Percentiles rank a stretch among this genome's conserved stretches.
These are phyloP conservation scores for Fusarium poae DNA, from an alignment of 2,329 filamentous ascomycete species.

Conservation along the genomic window DNA sequence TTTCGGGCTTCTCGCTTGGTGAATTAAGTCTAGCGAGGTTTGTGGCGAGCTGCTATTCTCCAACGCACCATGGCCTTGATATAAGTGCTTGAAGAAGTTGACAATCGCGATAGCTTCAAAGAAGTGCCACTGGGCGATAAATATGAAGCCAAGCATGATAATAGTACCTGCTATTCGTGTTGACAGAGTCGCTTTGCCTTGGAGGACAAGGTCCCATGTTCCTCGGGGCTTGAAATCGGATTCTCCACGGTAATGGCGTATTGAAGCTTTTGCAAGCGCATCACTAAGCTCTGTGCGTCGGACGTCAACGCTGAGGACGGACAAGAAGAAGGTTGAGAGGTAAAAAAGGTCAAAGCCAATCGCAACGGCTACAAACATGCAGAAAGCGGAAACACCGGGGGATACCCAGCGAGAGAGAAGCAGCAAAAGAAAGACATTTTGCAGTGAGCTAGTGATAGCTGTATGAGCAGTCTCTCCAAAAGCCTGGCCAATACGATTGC, in stretches of 20 bases:
- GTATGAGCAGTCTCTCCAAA: constrained; percentile 79
- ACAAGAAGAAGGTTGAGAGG: constrained; percentile 82
- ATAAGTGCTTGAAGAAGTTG: constrained; percentile 47
- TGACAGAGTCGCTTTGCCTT: constrained; percentile 75
- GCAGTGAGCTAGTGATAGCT: constrained; percentile 74
- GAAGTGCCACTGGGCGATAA: constrained; percentile 83
- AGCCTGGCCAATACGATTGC: constrained; percentile 77
- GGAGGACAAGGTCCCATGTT: constrained; percentile 72
- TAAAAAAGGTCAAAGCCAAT: constrained; percentile 83
- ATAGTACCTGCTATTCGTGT: constrained; percentile 81
- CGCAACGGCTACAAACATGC: constrained; percentile 80
- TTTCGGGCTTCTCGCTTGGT: constrained; percentile 80
- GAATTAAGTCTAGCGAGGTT: constrained; percentile 67
- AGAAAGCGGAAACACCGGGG: constrained; percentile 79
- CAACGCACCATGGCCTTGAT: constrained; percentile 28
- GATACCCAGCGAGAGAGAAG: constrained; percentile 75
- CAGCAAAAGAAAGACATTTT: constrained; percentile 77
- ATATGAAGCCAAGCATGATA: constrained; percentile 78
- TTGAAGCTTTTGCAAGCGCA: constrained; percentile 70
- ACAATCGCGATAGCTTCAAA: constrained; percentile 69
- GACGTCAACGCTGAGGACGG: constrained; percentile 84
- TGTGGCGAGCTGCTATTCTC: constrained; percentile 51
- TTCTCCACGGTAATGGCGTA: constrained; percentile 54
- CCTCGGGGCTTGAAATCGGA: constrained; percentile 44
- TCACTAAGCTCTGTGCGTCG: constrained; percentile 81